Conservation (phyloP, 441 rosid species). For the Omphalea diandra region DNA sequence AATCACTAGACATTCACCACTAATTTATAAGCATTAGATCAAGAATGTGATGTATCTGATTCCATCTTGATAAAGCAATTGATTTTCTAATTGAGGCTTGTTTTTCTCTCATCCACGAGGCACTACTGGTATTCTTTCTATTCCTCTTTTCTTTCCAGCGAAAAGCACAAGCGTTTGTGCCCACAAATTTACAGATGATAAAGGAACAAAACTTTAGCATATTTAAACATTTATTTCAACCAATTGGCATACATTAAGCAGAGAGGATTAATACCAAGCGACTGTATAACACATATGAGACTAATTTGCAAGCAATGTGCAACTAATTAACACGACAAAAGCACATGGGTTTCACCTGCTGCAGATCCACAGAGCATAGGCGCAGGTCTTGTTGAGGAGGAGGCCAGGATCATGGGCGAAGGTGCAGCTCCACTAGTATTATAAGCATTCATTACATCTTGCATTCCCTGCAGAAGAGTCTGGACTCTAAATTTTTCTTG, state of each 20-base stretch:
- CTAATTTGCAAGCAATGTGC: not conserved
- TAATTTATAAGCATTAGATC: not conserved
- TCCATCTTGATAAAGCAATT: not conserved
- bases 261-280: not conserved
- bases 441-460: constrained; percentile 64
- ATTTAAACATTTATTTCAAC: not conserved
- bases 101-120: not conserved
- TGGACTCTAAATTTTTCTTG: constrained; percentile 66
- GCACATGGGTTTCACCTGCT: constrained; percentile 34
- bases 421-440: constrained; percentile 38
- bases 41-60: not conserved
- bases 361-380: constrained; percentile 34
- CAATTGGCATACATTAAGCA: not conserved
- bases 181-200: not conserved
- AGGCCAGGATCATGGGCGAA: constrained; percentile 33
- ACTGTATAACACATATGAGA: not conserved
- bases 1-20: not conserved
- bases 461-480: constrained; percentile 67
- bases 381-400: constrained; percentile 21
- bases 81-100: not conserved
- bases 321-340: not conserved
- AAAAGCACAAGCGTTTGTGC: not conserved
- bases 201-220: not conserved
- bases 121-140: not conserved
- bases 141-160: not conserved